phyloP scores from a whole-genome alignment of 306 rosid species.

The Biancaea sappan region DNA sequence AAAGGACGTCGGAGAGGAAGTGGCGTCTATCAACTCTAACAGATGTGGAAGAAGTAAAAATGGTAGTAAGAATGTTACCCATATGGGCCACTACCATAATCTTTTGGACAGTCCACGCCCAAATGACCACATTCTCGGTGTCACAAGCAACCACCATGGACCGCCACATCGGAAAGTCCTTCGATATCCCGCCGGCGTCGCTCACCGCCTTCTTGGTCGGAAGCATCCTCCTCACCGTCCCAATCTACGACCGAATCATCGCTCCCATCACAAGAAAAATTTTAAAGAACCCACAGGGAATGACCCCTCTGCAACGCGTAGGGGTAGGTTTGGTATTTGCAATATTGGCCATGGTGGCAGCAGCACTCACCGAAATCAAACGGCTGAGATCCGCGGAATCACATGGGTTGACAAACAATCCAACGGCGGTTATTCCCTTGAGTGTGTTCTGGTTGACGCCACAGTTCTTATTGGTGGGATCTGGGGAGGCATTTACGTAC shows the following conservation, averaged over 20 bases:
- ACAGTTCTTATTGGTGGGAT: constrained; percentile 85
- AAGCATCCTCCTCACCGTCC: constrained; percentile 69
- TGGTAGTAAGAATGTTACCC: constrained; percentile 67
- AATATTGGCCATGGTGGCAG: constrained; percentile 62
- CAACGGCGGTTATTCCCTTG: constrained; percentile 47
- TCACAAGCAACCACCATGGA: constrained; percentile 82
- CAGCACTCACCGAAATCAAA: constrained; percentile 58
- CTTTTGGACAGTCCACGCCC: constrained; percentile 84
- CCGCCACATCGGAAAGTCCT: constrained; percentile 70
- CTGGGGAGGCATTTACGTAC: constrained; percentile 85
- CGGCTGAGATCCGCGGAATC: constrained; percentile 43
- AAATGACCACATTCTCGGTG: constrained; percentile 83
- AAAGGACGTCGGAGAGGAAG: constrained; percentile 28
- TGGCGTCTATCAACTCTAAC: constrained; percentile 79
- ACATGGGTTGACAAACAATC: constrained; percentile 32
- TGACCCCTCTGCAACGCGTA: constrained; percentile 70
- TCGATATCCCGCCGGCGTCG: constrained; percentile 74
- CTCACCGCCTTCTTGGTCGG: constrained; percentile 71
- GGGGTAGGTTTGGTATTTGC: constrained; percentile 67
- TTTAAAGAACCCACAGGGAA: constrained; percentile 61
- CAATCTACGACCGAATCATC: constrained; percentile 62
- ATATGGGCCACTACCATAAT: constrained; percentile 88
- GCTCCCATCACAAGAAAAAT: constrained; percentile 49
- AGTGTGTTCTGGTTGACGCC: constrained; percentile 84
- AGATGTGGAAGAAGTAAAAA: constrained; percentile 83